Conservation (phyloP, 139 green algal genomes). For the Tetratostichococcus sp. region DNA sequence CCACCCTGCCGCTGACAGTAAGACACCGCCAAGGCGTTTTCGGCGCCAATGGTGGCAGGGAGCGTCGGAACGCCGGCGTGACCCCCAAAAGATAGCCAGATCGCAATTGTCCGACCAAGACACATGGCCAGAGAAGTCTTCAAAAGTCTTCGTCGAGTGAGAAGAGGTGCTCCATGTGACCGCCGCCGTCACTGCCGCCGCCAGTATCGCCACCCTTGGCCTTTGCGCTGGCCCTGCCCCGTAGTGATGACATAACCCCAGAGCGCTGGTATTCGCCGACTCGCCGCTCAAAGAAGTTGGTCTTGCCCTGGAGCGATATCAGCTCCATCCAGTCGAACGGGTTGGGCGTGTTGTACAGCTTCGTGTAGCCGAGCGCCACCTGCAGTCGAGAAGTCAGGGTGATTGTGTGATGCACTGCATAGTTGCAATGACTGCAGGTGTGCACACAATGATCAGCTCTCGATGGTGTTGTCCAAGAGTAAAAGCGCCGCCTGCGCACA, state of each 20-base stretch:
- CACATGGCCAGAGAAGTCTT: too few species aligned
- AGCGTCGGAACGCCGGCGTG: too few species aligned
- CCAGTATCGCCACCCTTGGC: background rate
- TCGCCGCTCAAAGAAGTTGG: slow-evolving; percentile 85
- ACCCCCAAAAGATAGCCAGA: too few species aligned
- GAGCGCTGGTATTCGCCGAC: slow-evolving; percentile 82
- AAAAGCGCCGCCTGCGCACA: too few species aligned
- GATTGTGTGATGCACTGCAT: background rate
- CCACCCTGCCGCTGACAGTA: too few species aligned
- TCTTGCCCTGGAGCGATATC: slow-evolving; percentile 80
- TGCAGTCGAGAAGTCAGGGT: too few species aligned
- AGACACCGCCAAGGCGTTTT: too few species aligned
- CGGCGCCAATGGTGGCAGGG: too few species aligned
- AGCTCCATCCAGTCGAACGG: slow-evolving; percentile 89
- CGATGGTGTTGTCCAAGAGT: too few species aligned
- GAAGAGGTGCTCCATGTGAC: slow-evolving; percentile 39
- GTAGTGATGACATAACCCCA: slow-evolving; percentile 64
- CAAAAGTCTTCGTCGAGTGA: slow-evolving; percentile 55
- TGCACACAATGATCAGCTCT: too few species aligned
- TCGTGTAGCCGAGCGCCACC: slow-evolving; percentile 44
- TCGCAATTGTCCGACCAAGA: too few species aligned
- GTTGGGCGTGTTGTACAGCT: slow-evolving; percentile 65
- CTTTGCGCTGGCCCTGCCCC: background rate
- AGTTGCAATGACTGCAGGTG: too few species aligned
- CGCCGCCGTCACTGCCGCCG: background rate